phyloP scores from a whole-genome alignment of 164 flowering plant species.

The Stephania yunnanensis region DNA sequence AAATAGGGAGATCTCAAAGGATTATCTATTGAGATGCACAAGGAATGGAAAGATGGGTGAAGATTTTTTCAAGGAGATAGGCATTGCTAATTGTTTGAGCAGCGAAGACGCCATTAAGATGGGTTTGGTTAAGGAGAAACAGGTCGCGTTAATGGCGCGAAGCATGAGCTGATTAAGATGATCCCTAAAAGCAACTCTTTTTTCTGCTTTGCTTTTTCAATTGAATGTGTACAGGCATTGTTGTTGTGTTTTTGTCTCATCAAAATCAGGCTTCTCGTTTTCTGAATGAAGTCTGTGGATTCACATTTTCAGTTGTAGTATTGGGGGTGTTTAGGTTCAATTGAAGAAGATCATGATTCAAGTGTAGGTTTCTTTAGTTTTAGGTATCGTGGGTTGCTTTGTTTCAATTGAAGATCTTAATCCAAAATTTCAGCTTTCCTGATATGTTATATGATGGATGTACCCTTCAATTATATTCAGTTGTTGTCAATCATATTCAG shows the following conservation, averaged over 20 bases:
- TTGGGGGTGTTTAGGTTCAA: not conserved
- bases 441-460: too few relatives aligned
- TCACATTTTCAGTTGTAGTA: not conserved
- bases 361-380: too few relatives aligned
- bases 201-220: not conserved
- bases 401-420: not conserved
- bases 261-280: conserved; percentile 5
- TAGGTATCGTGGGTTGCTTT: not conserved
- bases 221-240: not conserved
- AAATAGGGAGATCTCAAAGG: conserved; percentile 32
- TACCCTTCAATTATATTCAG: too few relatives aligned
- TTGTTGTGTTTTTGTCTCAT: not conserved
- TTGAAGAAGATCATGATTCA: not conserved
- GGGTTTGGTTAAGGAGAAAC: not conserved
- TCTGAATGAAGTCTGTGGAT: not conserved
- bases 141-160: not conserved
- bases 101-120: not conserved
- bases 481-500: too few relatives aligned
- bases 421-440: not conserved
- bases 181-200: not conserved
- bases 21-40: conserved; percentile 15
- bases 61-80: conserved; percentile 23
- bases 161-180: not conserved
- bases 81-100: conserved; percentile 13
- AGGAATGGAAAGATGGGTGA: conserved; percentile 16